Base-by-base conservation (phyloP, 2,329 filamentous ascomycete species). In the Fusarium sp. region DNA sequence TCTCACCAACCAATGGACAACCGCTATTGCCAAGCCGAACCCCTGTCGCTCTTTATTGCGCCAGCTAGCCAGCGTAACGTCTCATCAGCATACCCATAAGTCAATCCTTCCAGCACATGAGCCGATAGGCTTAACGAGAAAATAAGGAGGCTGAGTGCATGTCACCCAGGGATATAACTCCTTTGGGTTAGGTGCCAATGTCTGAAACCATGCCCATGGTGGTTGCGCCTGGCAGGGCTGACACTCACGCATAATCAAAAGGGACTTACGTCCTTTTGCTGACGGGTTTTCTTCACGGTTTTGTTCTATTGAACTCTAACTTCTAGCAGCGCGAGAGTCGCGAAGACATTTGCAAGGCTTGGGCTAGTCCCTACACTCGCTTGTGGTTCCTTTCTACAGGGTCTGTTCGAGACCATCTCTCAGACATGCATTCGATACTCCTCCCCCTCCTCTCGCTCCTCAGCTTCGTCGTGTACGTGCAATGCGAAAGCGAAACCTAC, bases 381-480 rank as follows among this genome's bases (percentile, higher is more conserved):
- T 18, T 20, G 38, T n/a, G 5, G n/a, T 39, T 26, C n/a, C 22
- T 34, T n/a, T 43, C 33, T 26, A 14, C 7, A 6, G 38, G n/a
- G 8, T 15, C 18, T 40, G 15, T 34, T 5, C 33, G 38, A 17
- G 9, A 31, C 15, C 18, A 3, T 18, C 14, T 7, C 5, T 13
- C 15, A 20, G 31, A 78, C 76, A 56, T 85, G 80, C 39, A 85
- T 68, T 6, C 84, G 81, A 36, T 79, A 76, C 6, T 83, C 82
- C 66, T 84, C 85, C 78, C 83, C 81, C 78, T 80, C 14, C 20
- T 56, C 9, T 31, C 24, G 5, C 31, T 63, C 14, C 43, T 61
- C n/a, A 33, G 31, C 48, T 49, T 54, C 17, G 24, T 53, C n/a
- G 28, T 60, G 18, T 42, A 49, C 5, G 36, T 44, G 5, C 36